These are phyloP conservation scores for Rubroboletus satanas DNA, from an alignment of 768 basidiomycete genomes.

Conservation along the genomic window DNA sequence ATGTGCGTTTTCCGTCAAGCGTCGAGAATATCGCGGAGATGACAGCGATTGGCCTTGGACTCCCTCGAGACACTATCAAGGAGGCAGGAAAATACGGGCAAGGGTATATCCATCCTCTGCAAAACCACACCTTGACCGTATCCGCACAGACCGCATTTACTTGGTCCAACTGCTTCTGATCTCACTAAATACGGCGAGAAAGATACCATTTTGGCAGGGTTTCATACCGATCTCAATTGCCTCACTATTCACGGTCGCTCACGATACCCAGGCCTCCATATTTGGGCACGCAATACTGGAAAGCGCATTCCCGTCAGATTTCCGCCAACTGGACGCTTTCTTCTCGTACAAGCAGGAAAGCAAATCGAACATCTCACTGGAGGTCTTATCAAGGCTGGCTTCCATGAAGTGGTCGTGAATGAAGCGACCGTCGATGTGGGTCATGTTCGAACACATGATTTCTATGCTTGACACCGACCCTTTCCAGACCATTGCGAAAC, in stretches of 20 bases:
- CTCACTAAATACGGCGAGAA: constrained; percentile 71
- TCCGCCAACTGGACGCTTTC: constrained; percentile 70
- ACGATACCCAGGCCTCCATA: constrained; percentile 82
- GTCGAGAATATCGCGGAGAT: constrained; percentile 87
- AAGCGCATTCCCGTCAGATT: constrained; percentile 86
- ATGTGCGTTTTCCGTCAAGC: constrained; percentile 35
- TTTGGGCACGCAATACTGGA: constrained; percentile 94
- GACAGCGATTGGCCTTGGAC: constrained; percentile 78
- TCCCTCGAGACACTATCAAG: constrained; percentile 64
- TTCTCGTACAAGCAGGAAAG: constrained; percentile 94
- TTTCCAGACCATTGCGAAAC: constrained; percentile 56
- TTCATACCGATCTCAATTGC: constrained; percentile 93
- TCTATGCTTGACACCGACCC: neutral
- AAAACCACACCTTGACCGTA: neutral
- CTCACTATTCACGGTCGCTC: constrained; percentile 88
- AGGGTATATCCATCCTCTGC: constrained; percentile 18
- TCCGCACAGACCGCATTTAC: constrained; percentile 64
- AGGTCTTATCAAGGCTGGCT: constrained; percentile 87
- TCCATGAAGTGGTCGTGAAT: constrained; percentile 92
- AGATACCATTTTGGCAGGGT: constrained; percentile 88
- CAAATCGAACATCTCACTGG: constrained; percentile 87
- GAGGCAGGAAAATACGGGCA: constrained; percentile 85
- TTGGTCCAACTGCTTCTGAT: constrained; percentile 94
- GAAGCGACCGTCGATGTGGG: constrained; percentile 68
- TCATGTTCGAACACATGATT: neutral